These are phyloP conservation scores for Fusarium phyllophilum DNA, from an alignment of 2,329 filamentous ascomycete species.

Conservation along the genomic window DNA sequence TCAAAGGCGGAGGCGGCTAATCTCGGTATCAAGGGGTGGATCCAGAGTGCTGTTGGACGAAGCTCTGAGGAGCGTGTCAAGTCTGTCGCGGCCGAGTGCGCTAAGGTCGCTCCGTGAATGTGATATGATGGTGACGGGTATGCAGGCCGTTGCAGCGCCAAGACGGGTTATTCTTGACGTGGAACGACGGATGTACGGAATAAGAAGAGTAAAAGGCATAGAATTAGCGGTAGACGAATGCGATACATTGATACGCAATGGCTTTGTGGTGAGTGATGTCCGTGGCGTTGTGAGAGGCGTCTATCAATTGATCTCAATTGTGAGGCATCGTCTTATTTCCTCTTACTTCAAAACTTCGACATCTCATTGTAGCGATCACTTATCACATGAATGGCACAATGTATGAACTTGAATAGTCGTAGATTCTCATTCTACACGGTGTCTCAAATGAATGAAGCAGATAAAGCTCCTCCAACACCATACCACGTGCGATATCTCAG, in stretches of 20 bases:
- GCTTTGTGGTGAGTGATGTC: background rate
- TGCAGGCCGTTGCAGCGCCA: constrained; percentile 18
- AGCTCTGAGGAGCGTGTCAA: constrained; percentile 57
- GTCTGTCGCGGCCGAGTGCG: constrained; percentile 40
- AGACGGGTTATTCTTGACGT: constrained; percentile 10
- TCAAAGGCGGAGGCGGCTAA: constrained; percentile 55
- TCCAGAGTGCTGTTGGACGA: constrained; percentile 56
- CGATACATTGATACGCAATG: background rate
- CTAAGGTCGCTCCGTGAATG: constrained; percentile 29
- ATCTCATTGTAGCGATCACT: background rate
- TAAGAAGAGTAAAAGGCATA: constrained; percentile 7
- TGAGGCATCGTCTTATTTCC: background rate
- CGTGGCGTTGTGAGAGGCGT: background rate
- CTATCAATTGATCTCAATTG: background rate
- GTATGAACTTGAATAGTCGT: background rate
- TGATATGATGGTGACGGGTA: constrained; percentile 8
- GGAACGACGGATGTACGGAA: constrained; percentile 10
- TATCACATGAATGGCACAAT: background rate
- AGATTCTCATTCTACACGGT: background rate
- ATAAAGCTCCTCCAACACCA: constrained; percentile 39
- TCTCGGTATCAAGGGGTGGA: constrained; percentile 54
- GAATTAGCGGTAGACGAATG: constrained; percentile 20
- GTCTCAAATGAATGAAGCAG: constrained; percentile 14
- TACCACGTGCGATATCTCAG: constrained; percentile 22
- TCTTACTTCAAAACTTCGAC: background rate